Evolutionary conservation across 176 grass and related monocot genomes (phyloP), one percentile per base, ranked within the genome.

Genomic region (Raddia guianensis): DNA sequence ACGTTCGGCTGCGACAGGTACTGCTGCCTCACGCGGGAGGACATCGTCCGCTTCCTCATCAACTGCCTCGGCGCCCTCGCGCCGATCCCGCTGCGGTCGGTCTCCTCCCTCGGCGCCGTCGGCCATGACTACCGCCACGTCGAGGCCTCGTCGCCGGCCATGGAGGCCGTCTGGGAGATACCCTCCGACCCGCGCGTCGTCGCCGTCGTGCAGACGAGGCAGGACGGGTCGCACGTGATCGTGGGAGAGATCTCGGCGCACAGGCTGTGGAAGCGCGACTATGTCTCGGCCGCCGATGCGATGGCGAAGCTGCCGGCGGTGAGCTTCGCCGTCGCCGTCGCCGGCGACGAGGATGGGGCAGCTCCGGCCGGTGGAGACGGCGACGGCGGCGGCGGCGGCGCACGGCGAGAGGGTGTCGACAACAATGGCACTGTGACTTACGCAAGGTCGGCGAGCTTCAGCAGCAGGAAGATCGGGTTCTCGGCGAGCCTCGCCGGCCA

Each of bases 41-140:
- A 93, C 73, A 79, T 93, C 16, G 33, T 93, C 2, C 87, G 91
- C 9, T 93, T 93, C 78, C 76, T 93, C 56, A 90, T 93, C 58
- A 86, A 86, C 78, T 85, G 82, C 56, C 91, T 93, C 5, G 88
- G 88, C 34, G 85, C 87, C 54, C 87, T 93, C 13, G 85, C 91
- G 13, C 91, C 87, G 5, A 72, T 87, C 12, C 87, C 91, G 46
- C 49, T 93, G 70, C 83, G 80, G 54, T 76, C 91, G 8, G 75
- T 93, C 82, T 76, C 87, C 72, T 85, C 81, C 9, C 85, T 93
- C 40, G 77, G 87, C 8, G 90, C 86, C 44, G 50, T 92, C 66
- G 83, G 46, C 67, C 55, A 16, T 16, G 9, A 35, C 45, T 92
- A 86, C 61, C 78, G 80, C 47, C 72, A 64, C 34, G 81, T 92